Evolutionary conservation across 2,329 filamentous ascomycete species (phyloP).

Genomic region (Phaeosphaeria sp.): DNA sequence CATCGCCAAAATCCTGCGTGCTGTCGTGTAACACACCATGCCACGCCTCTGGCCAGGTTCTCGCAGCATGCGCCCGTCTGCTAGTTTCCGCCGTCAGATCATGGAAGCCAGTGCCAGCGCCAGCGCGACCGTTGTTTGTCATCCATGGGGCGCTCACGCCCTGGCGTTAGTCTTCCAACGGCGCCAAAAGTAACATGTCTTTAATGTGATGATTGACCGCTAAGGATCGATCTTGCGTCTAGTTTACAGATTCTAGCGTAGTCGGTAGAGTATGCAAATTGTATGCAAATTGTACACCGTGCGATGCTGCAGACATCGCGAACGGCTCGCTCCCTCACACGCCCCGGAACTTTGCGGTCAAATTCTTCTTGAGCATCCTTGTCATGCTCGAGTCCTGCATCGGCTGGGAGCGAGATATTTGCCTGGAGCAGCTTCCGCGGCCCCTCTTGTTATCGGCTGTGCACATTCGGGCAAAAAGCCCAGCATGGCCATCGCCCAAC

Average conservation of each 20-base stretch:
- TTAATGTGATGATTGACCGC: conserved; percentile 35
- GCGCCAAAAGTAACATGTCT: conserved; percentile 23
- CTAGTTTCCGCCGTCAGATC: conserved; percentile 48
- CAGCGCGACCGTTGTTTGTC: conserved; percentile 29
- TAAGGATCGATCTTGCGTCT: conserved; percentile 36
- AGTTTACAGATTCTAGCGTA: conserved; percentile 27
- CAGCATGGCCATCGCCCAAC: conserved; percentile 1
- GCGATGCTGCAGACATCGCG: not conserved
- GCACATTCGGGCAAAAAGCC: conserved; percentile 4
- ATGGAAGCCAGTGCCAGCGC: conserved; percentile 14
- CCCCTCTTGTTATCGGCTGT: conserved; percentile 1
- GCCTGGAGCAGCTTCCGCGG: not conserved
- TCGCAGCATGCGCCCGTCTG: conserved; percentile 33
- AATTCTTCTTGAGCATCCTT: conserved; percentile 3
- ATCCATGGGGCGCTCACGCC: conserved; percentile 27
- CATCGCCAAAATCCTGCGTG: conserved; percentile 20
- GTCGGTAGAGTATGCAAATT: not conserved
- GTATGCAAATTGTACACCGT: too few species aligned
- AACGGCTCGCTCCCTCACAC: not conserved
- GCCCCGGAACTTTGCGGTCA: not conserved
- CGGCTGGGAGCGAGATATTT: not conserved
- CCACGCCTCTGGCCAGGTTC: conserved; percentile 36
- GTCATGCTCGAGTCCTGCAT: not conserved
- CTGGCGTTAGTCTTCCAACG: conserved; percentile 29
- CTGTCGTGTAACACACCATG: conserved; percentile 43